Conservation (phyloP, 1,284 basidiomycete species). For the Cryptococcus floricola region DNA sequence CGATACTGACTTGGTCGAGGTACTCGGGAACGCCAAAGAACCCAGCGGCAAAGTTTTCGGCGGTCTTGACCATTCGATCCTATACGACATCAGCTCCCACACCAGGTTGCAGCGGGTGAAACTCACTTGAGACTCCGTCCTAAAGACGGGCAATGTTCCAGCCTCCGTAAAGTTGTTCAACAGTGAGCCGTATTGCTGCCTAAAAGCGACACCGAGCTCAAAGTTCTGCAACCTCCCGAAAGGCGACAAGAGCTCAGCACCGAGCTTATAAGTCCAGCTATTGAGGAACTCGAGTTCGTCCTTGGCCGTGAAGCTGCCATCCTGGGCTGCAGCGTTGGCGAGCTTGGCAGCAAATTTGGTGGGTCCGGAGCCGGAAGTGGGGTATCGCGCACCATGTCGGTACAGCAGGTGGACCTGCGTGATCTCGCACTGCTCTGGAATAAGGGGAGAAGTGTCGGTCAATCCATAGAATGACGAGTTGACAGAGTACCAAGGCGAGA, state of each 20-base stretch:
- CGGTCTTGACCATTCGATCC: conserved; percentile 78
- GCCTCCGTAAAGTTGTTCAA: conserved; percentile 69
- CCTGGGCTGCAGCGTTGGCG: conserved; percentile 29
- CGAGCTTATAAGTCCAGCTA: conserved; percentile 51
- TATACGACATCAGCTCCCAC: conserved; percentile 44
- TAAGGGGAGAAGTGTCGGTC: conserved; percentile 61
- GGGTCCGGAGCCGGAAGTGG: conserved; percentile 35
- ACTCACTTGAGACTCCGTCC: conserved; percentile 57
- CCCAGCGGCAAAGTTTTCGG: conserved; percentile 76
- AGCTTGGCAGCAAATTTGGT: conserved; percentile 35
- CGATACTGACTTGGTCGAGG: conserved; percentile 70
- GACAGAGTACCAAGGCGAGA: conserved; percentile 79
- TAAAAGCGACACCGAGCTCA: conserved; percentile 39
- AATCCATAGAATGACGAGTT: conserved; percentile 65
- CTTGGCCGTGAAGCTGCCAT: conserved; percentile 21
- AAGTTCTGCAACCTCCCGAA: conserved; percentile 51
- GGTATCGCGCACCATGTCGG: conserved; percentile 51
- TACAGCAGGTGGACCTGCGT: conserved; percentile 73
- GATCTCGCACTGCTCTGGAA: conserved; percentile 63
- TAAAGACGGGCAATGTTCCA: conserved; percentile 54
- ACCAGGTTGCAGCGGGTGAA: neutral
- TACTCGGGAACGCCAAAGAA: conserved; percentile 86
- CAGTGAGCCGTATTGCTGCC: conserved; percentile 69
- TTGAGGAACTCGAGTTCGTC: conserved; percentile 51
- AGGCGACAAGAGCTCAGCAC: conserved; percentile 51